These are phyloP conservation scores for Byssoonygena ceratinophila DNA, from an alignment of 2,329 filamentous ascomycete genomes.

Conservation along the genomic window DNA sequence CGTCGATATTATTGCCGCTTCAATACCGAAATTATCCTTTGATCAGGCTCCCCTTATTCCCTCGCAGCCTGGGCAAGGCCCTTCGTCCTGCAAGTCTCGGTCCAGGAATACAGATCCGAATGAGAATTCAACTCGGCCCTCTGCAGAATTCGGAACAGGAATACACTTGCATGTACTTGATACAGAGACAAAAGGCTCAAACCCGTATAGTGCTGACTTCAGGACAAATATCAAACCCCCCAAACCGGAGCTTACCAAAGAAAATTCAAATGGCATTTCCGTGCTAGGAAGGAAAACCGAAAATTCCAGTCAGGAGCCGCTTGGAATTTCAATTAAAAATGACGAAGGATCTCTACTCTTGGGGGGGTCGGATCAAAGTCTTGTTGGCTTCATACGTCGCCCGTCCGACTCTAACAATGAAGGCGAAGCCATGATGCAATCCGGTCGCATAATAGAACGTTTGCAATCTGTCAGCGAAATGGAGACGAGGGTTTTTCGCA, in stretches of 20 bases:
- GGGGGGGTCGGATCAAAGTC: not conserved
- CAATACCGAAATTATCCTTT: not conserved
- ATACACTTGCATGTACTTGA: too few species aligned
- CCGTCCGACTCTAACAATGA: not conserved
- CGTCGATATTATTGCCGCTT: not conserved
- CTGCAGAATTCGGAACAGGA: too few species aligned
- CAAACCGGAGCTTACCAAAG: too few species aligned
- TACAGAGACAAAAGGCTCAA: too few species aligned
- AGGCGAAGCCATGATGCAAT: too few species aligned
- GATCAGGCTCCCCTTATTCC: slow-evolving; percentile 2
- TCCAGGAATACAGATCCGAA: too few species aligned
- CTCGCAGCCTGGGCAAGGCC: not conserved
- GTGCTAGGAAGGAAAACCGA: too few species aligned
- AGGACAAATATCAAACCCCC: too few species aligned
- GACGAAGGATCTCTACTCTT: not conserved
- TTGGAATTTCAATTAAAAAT: not conserved
- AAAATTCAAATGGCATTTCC: too few species aligned
- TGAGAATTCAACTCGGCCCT: not conserved
- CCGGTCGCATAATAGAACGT: slow-evolving; percentile 2
- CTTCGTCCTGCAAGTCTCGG: not conserved
- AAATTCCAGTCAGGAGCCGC: too few species aligned
- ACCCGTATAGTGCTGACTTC: too few species aligned
- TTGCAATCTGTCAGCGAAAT: slow-evolving; percentile 17
- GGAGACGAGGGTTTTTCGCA: slow-evolving; percentile 21
- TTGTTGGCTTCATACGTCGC: too few species aligned